phyloP scores from a whole-genome alignment of 345 rosid species.

The Alliaria petiolata region DNA sequence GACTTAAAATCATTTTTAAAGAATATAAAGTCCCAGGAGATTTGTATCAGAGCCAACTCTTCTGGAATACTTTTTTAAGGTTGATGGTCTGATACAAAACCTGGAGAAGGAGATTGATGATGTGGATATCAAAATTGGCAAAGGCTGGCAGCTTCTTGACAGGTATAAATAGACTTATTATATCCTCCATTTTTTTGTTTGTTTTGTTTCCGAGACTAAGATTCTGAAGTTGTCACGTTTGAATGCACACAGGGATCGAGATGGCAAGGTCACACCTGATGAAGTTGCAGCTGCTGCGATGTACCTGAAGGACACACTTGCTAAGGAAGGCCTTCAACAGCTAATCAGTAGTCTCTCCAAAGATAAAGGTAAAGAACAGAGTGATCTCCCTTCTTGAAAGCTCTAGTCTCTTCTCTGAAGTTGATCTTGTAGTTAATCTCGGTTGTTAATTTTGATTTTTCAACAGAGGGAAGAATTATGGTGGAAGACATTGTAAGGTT shows the following conservation, averaged over 20 bases:
- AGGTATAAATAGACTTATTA: conserved; percentile 38
- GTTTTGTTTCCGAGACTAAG: background rate
- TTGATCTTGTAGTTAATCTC: background rate
- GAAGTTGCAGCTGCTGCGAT: conserved; percentile 87
- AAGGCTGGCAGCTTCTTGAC: conserved; percentile 74
- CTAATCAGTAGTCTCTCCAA: conserved; percentile 71
- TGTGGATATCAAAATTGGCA: conserved; percentile 79
- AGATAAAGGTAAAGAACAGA: conserved; percentile 55
- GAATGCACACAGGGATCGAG: conserved; percentile 55
- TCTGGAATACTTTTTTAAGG: conserved; percentile 38
- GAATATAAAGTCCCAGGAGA: background rate
- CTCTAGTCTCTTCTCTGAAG: background rate
- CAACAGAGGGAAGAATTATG: conserved; percentile 85
- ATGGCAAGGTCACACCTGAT: conserved; percentile 84
- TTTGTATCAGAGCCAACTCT: conserved; percentile 9
- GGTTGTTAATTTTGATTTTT: background rate
- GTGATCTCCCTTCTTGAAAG: background rate
- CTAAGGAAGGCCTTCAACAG: conserved; percentile 73
- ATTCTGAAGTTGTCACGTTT: background rate
- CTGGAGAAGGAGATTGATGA: conserved; percentile 89
- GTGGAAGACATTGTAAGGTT: conserved; percentile 88
- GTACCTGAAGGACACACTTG: conserved; percentile 68
- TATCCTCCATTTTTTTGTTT: background rate
- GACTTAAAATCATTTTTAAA: background rate
- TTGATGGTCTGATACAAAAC: conserved; percentile 80